A percentile compares a stretch with the other conserved stretches of the same genome.
These are phyloP conservation scores for Didymella segeticola DNA, from an alignment of 2,329 filamentous ascomycete species.

Conservation along the genomic window DNA sequence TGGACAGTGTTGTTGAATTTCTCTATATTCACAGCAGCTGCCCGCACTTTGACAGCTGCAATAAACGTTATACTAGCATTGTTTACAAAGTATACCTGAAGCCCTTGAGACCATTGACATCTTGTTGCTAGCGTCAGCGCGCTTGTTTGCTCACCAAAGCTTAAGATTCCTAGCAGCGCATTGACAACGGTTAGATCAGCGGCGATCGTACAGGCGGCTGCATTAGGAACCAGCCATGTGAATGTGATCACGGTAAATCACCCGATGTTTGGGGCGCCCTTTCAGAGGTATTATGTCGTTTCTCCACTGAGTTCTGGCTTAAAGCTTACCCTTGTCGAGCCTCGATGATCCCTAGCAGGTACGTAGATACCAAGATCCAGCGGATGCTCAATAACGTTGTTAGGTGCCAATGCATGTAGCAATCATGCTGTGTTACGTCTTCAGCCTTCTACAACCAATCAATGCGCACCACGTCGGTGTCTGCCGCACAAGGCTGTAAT, in stretches of 20 bases:
- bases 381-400: background rate
- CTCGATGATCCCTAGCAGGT: background rate
- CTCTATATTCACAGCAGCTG: background rate
- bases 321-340: background rate
- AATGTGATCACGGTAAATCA: no score
- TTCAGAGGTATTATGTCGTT: background rate
- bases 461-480: constrained; percentile 12
- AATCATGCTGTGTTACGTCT: background rate
- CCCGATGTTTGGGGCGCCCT: background rate
- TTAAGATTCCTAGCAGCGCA: constrained; percentile 39
- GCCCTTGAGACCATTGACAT: constrained; percentile 47
- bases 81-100: constrained; percentile 42
- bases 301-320: background rate
- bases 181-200: constrained; percentile 45
- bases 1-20: no score
- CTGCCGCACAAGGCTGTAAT: constrained; percentile 10
- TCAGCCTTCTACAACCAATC: constrained; percentile 3
- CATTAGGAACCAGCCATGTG: background rate
- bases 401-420: background rate
- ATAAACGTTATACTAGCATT: background rate
- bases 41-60: background rate
- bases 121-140: constrained; percentile 48
- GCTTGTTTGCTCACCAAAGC: constrained; percentile 47
- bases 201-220: constrained; percentile 45
- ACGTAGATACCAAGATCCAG: background rate